Base-by-base conservation (phyloP, 768 basidiomycete genomes). In the Pleurotus eryngii region DNA sequence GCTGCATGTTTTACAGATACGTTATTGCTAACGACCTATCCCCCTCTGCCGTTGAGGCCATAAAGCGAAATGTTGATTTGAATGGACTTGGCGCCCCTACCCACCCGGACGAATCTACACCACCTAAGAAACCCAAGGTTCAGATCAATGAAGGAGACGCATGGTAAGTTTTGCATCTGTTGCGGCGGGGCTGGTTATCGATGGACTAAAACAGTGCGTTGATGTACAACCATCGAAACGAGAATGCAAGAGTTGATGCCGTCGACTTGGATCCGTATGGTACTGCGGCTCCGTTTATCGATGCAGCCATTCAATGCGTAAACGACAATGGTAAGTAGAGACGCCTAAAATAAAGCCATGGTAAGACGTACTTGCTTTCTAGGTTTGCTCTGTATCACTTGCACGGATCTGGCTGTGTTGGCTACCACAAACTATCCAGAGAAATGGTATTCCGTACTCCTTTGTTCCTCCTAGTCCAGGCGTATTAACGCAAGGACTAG, bases 241-340 rank as follows among this genome's bases (percentile, higher is more conserved):
- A 86, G 51, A 80, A 77, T 46, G 72, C 78, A 9, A 84, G 87
- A 2, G 95, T 98, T 17, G 95, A 98, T 61, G 92, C 92, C 26
- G 86, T 99, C n/a, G 97, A 99, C 69, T 81, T 99, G 24, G 97
- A 99, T 68, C 97, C 97, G 0, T 99, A 98, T 65, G 97, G 97
- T 0, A 96, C 94, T 7, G 97, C 97, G 0, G 89, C 94, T 3
- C 97, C 96, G 2, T 99, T 99, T 68, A 88, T 99, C 24, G 97
- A 99, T 64, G 88, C 88, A 18, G 95, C 96, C 0, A 86, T 99
- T 14, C 95, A 98, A 64, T 85, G 84, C 57, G 77, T 97, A 7
- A 82, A 84, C 30, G 95, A 95, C 62, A 95, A 91, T 68, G 96
- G 95, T 88, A 59, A 63, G 79, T 68, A 14, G n/a, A 30, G 43